A percentile compares a stretch with the other conserved stretches of the same genome.
These are phyloP conservation scores for Blastomyces percursus DNA, from an alignment of 2,329 filamentous ascomycete genomes.

Conservation along the genomic window DNA sequence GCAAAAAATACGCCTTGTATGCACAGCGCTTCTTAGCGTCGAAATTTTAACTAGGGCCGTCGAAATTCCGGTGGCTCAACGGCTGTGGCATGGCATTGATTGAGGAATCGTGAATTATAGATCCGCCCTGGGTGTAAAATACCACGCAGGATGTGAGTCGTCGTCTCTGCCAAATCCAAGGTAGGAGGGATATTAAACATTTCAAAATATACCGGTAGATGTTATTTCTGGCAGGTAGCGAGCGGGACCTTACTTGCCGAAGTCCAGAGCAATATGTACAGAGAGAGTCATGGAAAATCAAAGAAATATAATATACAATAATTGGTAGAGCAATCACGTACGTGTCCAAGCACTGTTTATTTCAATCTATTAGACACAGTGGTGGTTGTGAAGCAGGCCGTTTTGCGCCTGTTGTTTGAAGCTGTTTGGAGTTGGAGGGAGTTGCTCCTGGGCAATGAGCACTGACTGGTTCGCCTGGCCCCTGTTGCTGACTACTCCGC, in stretches of 20 bases:
- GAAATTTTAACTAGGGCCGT: not conserved
- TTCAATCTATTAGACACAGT: not conserved
- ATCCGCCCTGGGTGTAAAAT: not conserved
- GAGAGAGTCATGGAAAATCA: no score
- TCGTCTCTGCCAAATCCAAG: not conserved
- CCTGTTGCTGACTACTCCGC: conserved; percentile 1
- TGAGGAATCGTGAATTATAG: not conserved
- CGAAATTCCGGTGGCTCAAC: not conserved
- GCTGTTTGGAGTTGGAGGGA: not conserved
- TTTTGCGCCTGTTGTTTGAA: not conserved
- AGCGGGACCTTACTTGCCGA: no score
- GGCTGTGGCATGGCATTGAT: not conserved
- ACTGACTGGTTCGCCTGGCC: not conserved
- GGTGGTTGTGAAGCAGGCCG: not conserved
- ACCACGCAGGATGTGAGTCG: not conserved
- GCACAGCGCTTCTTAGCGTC: conserved; percentile 4
- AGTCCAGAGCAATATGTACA: no score
- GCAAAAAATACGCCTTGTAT: not conserved
- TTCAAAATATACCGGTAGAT: not conserved
- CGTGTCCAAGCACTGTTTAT: not conserved
- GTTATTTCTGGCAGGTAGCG: no score
- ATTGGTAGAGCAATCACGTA: no score
- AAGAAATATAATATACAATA: no score
- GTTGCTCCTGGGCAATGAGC: no score
- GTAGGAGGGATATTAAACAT: not conserved